phyloP scores from a whole-genome alignment of 1,284 basidiomycete genomes.

The Papiliotrema terrestris region DNA sequence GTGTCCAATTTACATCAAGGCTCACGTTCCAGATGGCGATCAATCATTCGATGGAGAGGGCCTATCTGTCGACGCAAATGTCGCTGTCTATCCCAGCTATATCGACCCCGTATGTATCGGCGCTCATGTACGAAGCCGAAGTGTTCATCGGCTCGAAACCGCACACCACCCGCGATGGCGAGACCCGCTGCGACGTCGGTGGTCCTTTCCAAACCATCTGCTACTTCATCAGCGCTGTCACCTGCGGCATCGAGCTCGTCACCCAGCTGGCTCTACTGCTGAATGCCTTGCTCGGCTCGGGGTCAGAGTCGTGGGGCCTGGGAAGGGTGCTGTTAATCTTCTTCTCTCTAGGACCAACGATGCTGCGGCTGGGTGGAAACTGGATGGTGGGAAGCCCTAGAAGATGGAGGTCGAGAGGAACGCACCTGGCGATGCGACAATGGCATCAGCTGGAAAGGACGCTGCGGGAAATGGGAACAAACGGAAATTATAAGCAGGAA shows the following conservation, averaged over 20 bases:
- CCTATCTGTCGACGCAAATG: constrained; percentile 69
- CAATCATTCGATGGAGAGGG: constrained; percentile 65
- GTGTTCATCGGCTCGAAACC: constrained; percentile 24
- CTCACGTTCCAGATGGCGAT: constrained; percentile 46
- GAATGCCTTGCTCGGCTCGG: not conserved
- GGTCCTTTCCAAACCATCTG: constrained; percentile 40
- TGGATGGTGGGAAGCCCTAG: not conserved
- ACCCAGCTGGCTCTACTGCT: constrained; percentile 9
- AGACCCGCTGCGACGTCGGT: not conserved
- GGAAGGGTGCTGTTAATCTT: constrained; percentile 63
- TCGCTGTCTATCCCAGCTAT: constrained; percentile 72
- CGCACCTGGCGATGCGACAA: not conserved
- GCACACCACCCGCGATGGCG: not conserved
- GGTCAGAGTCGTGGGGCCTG: constrained; percentile 1
- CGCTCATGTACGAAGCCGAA: constrained; percentile 73
- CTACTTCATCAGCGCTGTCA: constrained; percentile 69
- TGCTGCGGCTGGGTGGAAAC: not conserved
- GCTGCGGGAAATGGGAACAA: constrained; percentile 61
- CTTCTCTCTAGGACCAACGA: constrained; percentile 58
- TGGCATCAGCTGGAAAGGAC: constrained; percentile 22
- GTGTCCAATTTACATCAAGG: not conserved
- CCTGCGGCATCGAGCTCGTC: constrained; percentile 51
- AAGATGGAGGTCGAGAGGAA: not conserved
- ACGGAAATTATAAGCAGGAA: constrained; percentile 66
- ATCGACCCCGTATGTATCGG: constrained; percentile 63